A percentile compares a stretch with the other conserved stretches of the same genome.
These are phyloP conservation scores for Termitomyces titanicus DNA, from an alignment of 768 basidiomycete genomes.

Conservation along the genomic window DNA sequence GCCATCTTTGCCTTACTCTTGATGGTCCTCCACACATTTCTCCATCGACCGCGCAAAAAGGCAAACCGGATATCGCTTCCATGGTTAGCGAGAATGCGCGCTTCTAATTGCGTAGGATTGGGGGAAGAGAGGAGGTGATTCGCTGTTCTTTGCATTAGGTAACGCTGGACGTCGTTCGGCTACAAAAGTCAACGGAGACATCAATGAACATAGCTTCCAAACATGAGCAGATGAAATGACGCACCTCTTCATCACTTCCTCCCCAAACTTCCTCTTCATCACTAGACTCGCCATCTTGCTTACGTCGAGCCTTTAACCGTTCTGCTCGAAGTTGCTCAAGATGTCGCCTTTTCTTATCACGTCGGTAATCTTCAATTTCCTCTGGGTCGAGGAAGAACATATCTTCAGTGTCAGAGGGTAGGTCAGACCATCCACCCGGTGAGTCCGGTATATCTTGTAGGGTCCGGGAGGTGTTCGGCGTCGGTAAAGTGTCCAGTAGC, in stretches of 20 bases:
- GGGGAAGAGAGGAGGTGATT: constrained; percentile 63
- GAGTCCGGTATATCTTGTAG: constrained; percentile 28
- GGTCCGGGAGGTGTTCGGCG: not conserved
- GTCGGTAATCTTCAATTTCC: constrained; percentile 63
- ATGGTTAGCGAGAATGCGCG: constrained; percentile 86
- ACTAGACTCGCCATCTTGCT: constrained; percentile 32
- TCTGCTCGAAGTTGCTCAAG: constrained; percentile 60
- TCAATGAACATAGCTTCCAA: not conserved
- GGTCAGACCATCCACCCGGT: constrained; percentile 74
- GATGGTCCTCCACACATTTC: constrained; percentile 53
- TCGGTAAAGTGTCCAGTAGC: constrained; percentile 35
- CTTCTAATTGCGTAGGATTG: constrained; percentile 79
- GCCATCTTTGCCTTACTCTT: constrained; percentile 44
- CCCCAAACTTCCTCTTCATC: constrained; percentile 50
- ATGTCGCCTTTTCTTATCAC: constrained; percentile 62
- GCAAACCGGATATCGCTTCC: constrained; percentile 75
- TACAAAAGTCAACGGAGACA: constrained; percentile 18
- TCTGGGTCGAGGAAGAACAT: constrained; percentile 72
- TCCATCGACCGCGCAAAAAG: constrained; percentile 79
- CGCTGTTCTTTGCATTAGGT: constrained; percentile 76
- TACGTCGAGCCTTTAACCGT: constrained; percentile 56
- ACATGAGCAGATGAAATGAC: not conserved
- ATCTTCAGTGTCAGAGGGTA: constrained; percentile 84
- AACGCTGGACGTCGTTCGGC: constrained; percentile 58
- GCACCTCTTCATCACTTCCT: constrained; percentile 68